phyloP scores from a whole-genome alignment of 768 basidiomycete species.

The Tephrocybe sp. region DNA sequence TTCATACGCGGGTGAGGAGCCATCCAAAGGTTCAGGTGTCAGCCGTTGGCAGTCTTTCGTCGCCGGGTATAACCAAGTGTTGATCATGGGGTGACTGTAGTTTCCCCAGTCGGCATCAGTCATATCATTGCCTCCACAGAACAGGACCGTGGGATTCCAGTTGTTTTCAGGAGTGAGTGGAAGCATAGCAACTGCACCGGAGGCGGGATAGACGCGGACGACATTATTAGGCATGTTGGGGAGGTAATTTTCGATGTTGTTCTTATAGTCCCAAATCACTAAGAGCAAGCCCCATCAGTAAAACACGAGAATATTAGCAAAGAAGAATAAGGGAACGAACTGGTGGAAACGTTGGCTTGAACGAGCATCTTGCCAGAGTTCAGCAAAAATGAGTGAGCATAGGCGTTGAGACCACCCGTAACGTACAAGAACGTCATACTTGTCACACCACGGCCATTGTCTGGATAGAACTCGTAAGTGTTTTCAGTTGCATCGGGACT shows the following conservation, averaged over 20 bases:
- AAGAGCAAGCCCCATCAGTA: too few species aligned
- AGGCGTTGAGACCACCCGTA: constrained; percentile 80
- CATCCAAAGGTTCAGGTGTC: constrained; percentile 78
- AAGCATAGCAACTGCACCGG: constrained; percentile 84
- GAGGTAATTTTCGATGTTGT: constrained; percentile 57
- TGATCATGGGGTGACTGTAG: constrained; percentile 65
- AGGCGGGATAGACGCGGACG: constrained; percentile 84
- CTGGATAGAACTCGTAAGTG: constrained; percentile 82
- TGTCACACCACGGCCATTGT: constrained; percentile 42
- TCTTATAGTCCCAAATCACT: constrained; percentile 50
- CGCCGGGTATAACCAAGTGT: constrained; percentile 71
- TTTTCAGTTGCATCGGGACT: constrained; percentile 66
- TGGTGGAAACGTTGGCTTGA: constrained; percentile 77
- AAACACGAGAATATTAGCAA: too few species aligned
- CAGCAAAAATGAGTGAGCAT: constrained; percentile 72
- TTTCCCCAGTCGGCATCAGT: constrained; percentile 70
- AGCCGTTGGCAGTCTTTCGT: constrained; percentile 77
- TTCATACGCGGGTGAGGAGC: constrained; percentile 52
- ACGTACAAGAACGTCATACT: constrained; percentile 67
- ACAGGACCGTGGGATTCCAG: constrained; percentile 79
- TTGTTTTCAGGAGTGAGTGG: constrained; percentile 88
- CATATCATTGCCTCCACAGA: constrained; percentile 89
- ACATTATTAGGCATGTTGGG: constrained; percentile 74
- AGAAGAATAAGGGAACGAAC: constrained; percentile 35
- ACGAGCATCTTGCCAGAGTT: constrained; percentile 75